Evolutionary conservation across 805 yeast species (phyloP).

Genomic region (Saturnispora silvae): DNA sequence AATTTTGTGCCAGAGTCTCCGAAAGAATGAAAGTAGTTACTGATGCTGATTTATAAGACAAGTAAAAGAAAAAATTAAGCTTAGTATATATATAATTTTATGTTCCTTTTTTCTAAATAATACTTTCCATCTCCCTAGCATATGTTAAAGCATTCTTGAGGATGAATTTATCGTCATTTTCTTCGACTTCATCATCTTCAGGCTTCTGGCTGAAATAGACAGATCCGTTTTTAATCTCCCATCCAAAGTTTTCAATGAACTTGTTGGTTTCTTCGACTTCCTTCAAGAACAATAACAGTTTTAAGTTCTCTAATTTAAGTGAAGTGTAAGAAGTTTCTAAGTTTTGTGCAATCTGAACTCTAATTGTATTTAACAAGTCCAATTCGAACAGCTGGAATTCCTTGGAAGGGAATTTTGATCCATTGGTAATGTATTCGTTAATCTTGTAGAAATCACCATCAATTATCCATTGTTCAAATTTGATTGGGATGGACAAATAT

Average conservation of each 20-base stretch:
- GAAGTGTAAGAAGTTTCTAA: conserved; percentile 67
- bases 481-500: conserved; percentile 73
- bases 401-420: conserved; percentile 51
- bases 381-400: conserved; percentile 75
- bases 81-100: too few species aligned
- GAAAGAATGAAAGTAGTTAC: too few species aligned
- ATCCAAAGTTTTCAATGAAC: conserved; percentile 45
- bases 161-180: conserved; percentile 29
- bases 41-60: too few species aligned
- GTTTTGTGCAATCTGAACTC: conserved; percentile 77
- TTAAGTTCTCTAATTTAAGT: conserved; percentile 75
- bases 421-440: conserved; percentile 49
- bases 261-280: conserved; percentile 39
- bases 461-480: conserved; percentile 86
- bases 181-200: conserved; percentile 5
- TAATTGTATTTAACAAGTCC: conserved; percentile 65
- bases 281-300: conserved; percentile 62
- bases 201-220: conserved; percentile 31
- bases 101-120: too few species aligned
- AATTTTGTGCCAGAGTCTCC: too few species aligned
- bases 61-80: too few species aligned
- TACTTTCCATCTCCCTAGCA: conserved; percentile 87
- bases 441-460: conserved; percentile 94
- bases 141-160: conserved; percentile 70
- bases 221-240: conserved; percentile 45